Evolutionary conservation across 1,284 basidiomycete species (phyloP).

Genomic region (Hypsizygus ulmarius): DNA sequence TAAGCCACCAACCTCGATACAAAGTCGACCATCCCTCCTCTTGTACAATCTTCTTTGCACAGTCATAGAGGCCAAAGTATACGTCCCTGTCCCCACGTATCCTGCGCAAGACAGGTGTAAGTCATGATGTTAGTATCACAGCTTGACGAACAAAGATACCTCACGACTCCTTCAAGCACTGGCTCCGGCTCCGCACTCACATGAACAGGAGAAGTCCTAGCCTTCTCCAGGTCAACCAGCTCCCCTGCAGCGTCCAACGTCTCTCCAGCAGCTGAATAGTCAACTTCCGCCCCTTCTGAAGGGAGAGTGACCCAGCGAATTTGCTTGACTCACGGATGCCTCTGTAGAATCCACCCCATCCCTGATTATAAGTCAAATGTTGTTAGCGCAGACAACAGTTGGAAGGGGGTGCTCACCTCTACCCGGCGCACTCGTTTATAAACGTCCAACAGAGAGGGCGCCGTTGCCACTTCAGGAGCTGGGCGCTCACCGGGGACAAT

Average conservation of each 20-base stretch:
- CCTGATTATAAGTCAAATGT: background rate
- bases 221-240: too few species aligned
- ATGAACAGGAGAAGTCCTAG: too few species aligned
- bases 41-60: conserved; percentile 21
- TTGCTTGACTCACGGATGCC: conserved; percentile 8
- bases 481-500: background rate
- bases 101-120: background rate
- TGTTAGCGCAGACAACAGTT: background rate
- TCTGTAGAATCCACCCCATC: conserved; percentile 12
- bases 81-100: conserved; percentile 6
- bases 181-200: background rate
- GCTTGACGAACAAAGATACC: background rate
- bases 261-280: background rate
- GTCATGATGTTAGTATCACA: too few species aligned
- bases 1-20: conserved; percentile 23
- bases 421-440: conserved; percentile 9
- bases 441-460: conserved; percentile 6
- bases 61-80: conserved; percentile 20
- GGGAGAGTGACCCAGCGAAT: background rate
- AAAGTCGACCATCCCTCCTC: conserved; percentile 28
- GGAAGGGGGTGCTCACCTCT: conserved; percentile 4
- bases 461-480: background rate
- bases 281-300: too few species aligned
- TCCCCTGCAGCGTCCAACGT: too few species aligned
- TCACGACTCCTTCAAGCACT: background rate